Base-by-base conservation (phyloP, 2,329 filamentous ascomycete genomes). In the Thielaviopsis euricoi region DNA sequence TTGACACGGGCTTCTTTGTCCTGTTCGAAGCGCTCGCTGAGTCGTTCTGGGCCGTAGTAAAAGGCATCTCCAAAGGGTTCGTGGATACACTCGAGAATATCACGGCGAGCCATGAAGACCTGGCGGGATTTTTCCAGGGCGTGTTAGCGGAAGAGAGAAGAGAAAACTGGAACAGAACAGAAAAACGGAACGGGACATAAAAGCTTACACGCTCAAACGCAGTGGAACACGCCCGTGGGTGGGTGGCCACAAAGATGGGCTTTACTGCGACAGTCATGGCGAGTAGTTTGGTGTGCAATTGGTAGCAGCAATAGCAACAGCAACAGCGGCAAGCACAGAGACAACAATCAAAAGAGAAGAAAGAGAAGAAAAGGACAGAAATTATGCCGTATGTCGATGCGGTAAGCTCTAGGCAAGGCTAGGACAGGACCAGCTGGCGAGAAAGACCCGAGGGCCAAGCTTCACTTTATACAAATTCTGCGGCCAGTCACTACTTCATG, bases 1-100 rank as follows among this genome's bases (percentile, higher is more conserved):
- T 78, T 71, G 58, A 74, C 65, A 60, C 82, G 75, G 37, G 71
- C 70, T 48, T 71, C 70, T 55, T 71, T 70, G 63, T 95, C 87
- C 51, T 85, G 69, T 66, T 84, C 83, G 68, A 88, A 98, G 65
- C 93, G 82, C 56, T 80, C 74, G 66, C 86, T 84, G 64, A 97
- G 77, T 64, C 88, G 80, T 73, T 98, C 93, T 6, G 91, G 90
- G 56, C 93, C 91, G 67, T 86, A 97, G 74, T 97, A 97, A 69
- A 91, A 97, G 61, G 90, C 87, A 72, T 97, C 93, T 57, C 91
- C 91, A 71, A 97, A 97, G 5, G 93, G 93, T 74, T 98, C 93
- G 70, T 97, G 93, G 65, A 93, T 77, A 68, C 88, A 95, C 65
- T 85, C 77, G 60, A 97, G 79, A 57, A 78, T 83, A 67, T 95